Evolutionary conservation across 2,329 filamentous ascomycete genomes (phyloP).

Genomic region (Hypomyces rosellus): DNA sequence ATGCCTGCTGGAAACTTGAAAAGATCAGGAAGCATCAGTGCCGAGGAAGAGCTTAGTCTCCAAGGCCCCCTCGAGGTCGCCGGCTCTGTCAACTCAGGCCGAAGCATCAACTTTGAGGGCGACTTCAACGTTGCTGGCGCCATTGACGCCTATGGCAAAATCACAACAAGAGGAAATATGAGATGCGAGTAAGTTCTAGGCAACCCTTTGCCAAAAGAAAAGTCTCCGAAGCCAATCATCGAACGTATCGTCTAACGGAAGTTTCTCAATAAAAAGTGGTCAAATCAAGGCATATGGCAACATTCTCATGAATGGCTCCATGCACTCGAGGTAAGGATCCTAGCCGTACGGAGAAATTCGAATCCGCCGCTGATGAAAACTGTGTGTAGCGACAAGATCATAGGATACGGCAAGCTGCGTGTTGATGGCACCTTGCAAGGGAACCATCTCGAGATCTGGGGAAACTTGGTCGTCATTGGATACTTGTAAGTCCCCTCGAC

Average conservation of each 20-base stretch:
- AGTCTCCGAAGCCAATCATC: background rate
- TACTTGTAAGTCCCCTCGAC: constrained; percentile 30
- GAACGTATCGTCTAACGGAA: too few relatives aligned
- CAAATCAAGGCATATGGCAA: constrained; percentile 42
- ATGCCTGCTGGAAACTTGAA: constrained; percentile 17
- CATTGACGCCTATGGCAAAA: constrained; percentile 41
- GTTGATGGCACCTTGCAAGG: constrained; percentile 37
- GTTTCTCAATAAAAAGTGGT: constrained; percentile 24
- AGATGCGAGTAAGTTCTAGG: constrained; percentile 34
- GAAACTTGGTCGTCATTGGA: constrained; percentile 39
- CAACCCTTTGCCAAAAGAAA: constrained; percentile 26
- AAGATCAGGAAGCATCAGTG: constrained; percentile 35
- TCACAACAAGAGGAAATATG: constrained; percentile 36
- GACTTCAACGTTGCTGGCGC: constrained; percentile 38
- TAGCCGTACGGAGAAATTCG: background rate
- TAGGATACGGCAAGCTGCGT: constrained; percentile 41
- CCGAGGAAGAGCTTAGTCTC: constrained; percentile 34
- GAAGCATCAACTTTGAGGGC: constrained; percentile 37
- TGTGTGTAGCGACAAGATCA: constrained; percentile 35
- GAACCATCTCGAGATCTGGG: constrained; percentile 41
- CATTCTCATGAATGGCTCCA: constrained; percentile 34
- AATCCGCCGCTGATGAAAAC: background rate
- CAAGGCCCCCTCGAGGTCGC: constrained; percentile 41
- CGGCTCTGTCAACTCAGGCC: constrained; percentile 40
- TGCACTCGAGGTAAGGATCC: constrained; percentile 30